phyloP scores from a whole-genome alignment of 2,329 filamentous ascomycete genomes.

The Hypoxylon sp. region DNA sequence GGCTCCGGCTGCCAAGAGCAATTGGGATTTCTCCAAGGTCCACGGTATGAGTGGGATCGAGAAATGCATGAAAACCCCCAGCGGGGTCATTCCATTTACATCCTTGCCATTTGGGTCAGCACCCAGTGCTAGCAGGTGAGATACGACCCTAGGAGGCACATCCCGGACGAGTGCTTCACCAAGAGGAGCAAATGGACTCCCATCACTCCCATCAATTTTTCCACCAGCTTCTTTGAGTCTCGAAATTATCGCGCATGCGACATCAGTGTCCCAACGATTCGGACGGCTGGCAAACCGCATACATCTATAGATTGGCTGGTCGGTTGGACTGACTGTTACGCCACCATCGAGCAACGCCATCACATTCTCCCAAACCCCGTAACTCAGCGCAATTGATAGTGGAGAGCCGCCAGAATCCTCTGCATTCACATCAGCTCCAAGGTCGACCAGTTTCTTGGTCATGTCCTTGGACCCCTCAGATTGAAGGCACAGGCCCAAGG shows the following conservation, averaged over 20 bases:
- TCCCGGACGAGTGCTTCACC: neutral
- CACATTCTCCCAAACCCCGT: neutral
- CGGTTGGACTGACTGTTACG: neutral
- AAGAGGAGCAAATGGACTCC: neutral
- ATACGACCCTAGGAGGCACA: neutral
- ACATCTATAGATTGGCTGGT: slow-evolving; percentile 1
- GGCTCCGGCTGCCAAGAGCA: neutral
- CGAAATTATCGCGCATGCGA: neutral
- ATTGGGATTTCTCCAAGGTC: neutral
- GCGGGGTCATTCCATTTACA: neutral
- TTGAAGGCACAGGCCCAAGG: neutral
- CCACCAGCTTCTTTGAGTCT: slow-evolving; percentile 13
- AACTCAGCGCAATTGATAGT: neutral
- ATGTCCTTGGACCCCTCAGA: neutral
- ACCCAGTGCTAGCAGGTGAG: slow-evolving; percentile 13
- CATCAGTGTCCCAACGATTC: neutral
- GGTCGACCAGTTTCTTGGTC: slow-evolving; percentile 2
- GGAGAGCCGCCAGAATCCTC: neutral
- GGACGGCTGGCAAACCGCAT: neutral
- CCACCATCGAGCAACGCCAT: slow-evolving; percentile 19
- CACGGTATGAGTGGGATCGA: no score
- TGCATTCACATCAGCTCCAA: slow-evolving; percentile 18
- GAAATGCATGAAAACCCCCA: slow-evolving; percentile 3
- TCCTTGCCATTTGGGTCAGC: slow-evolving; percentile 5
- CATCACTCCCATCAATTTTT: slow-evolving; percentile 5